Percentiles rank a stretch among this genome's conserved stretches.
These are phyloP conservation scores for Trametes polyzona DNA, from an alignment of 1,284 basidiomycete genomes.

Conservation along the genomic window DNA sequence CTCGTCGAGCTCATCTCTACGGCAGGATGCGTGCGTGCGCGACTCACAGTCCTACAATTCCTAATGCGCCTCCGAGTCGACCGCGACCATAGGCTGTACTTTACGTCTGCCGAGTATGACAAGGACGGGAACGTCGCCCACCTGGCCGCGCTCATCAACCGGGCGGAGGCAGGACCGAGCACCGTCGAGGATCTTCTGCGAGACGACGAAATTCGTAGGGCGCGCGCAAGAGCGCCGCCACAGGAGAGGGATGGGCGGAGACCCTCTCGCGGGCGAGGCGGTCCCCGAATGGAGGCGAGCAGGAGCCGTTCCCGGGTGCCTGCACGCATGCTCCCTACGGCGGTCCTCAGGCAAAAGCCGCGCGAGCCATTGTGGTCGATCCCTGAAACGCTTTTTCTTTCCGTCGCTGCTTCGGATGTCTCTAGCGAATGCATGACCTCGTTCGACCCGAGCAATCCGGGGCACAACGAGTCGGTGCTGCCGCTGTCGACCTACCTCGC, in stretches of 20 bases:
- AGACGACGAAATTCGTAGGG: conserved; percentile 45
- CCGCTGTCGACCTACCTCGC: conserved; percentile 82
- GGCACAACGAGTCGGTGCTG: conserved; percentile 55
- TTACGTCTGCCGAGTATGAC: conserved; percentile 55
- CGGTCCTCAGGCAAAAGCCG: conserved; percentile 34
- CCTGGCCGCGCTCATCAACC: conserved; percentile 60
- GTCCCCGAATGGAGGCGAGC: conserved; percentile 55
- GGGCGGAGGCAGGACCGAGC: conserved; percentile 37
- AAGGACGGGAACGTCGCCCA: conserved; percentile 53
- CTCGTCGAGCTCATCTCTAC: conserved; percentile 49
- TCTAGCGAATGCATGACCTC: conserved; percentile 78
- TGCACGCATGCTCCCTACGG: conserved; percentile 36
- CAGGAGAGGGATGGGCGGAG: conserved; percentile 56
- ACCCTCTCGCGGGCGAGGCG: conserved; percentile 61
- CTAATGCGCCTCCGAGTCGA: conserved; percentile 90
- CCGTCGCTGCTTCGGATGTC: conserved; percentile 63
- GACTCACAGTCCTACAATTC: conserved; percentile 85
- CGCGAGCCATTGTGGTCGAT: conserved; percentile 75
- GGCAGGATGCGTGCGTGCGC: conserved; percentile 62
- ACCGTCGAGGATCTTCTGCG: conserved; percentile 23
- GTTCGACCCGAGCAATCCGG: conserved; percentile 67
- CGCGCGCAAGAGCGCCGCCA: conserved; percentile 50
- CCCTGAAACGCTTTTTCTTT: conserved; percentile 78
- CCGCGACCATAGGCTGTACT: conserved; percentile 88
- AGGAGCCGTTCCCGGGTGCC: conserved; percentile 73